Conservation (phyloP, 805 yeast species). For the Pichia californica region DNA sequence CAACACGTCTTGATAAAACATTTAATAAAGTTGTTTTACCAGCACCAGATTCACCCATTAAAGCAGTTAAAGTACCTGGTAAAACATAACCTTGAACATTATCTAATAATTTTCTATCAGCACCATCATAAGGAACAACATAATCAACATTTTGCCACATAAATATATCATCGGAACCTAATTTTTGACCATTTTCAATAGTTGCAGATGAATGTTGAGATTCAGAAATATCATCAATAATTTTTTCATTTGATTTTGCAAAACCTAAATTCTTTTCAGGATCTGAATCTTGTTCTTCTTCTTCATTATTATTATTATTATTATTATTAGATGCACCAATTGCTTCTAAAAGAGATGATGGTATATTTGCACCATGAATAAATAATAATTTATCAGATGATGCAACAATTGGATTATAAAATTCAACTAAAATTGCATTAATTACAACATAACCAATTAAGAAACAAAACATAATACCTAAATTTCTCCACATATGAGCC, state of each 20-base stretch:
- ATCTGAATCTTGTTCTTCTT: too few relatives aligned
- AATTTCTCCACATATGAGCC: constrained; percentile 72
- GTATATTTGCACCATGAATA: constrained; percentile 23
- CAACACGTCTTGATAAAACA: constrained; percentile 44
- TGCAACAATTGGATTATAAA: constrained; percentile 23
- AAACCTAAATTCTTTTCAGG: background rate
- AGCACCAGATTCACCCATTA: constrained; percentile 63
- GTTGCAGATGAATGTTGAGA: background rate
- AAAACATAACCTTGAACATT: constrained; percentile 38
- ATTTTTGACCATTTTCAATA: constrained; percentile 10
- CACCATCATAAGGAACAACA: constrained; percentile 43
- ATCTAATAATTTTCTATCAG: constrained; percentile 36
- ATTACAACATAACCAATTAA: constrained; percentile 34
- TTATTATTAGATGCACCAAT: constrained; percentile 1
- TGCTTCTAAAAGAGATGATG: constrained; percentile 20
- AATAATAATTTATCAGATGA: constrained; percentile 31
- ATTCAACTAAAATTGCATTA: constrained; percentile 27
- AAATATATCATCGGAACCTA: constrained; percentile 42
- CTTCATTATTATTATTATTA: too few relatives aligned
- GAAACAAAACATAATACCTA: constrained; percentile 46
- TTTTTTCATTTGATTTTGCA: constrained; percentile 1
- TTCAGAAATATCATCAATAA: background rate
- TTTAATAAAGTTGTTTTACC: constrained; percentile 56
- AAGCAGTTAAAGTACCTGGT: constrained; percentile 53
- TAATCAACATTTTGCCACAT: constrained; percentile 61